Evolutionary conservation across 2,329 filamentous ascomycete species (phyloP).

Genomic region (Mycosphaerelloides madeirae): DNA sequence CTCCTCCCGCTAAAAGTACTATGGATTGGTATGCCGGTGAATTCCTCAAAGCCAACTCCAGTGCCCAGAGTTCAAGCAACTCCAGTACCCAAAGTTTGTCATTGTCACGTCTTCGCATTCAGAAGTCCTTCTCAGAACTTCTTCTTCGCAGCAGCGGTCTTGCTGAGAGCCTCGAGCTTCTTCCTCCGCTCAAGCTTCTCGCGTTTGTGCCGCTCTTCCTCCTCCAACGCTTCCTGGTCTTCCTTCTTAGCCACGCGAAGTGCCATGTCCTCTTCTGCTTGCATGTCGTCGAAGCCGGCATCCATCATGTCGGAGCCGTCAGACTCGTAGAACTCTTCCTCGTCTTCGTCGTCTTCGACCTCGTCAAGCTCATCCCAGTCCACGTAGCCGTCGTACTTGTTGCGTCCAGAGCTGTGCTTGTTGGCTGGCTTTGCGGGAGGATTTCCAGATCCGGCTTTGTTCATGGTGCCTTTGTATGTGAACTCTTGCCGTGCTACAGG

Average conservation of each 20-base stretch:
- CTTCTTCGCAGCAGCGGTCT: slow-evolving; percentile 31
- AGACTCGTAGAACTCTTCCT: slow-evolving; percentile 73
- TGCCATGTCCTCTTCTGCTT: slow-evolving; percentile 63
- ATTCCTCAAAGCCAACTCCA: too few relatives aligned
- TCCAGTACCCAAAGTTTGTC: too few relatives aligned
- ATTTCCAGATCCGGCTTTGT: slow-evolving; percentile 34
- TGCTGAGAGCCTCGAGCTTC: slow-evolving; percentile 35
- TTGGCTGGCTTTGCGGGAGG: slow-evolving; percentile 35
- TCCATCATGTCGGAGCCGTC: slow-evolving; percentile 61
- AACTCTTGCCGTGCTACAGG: slow-evolving; percentile 19
- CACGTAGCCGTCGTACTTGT: slow-evolving; percentile 37
- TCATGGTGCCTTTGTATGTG: slow-evolving; percentile 46
- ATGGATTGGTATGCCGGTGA: too few relatives aligned
- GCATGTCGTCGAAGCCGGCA: slow-evolving; percentile 66
- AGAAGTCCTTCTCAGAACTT: slow-evolving; percentile 16
- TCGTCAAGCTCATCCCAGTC: slow-evolving; percentile 35
- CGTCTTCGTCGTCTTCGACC: slow-evolving; percentile 58
- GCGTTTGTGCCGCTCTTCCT: slow-evolving; percentile 57
- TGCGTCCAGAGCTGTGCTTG: slow-evolving; percentile 30
- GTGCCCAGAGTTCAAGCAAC: too few relatives aligned
- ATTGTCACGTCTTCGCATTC: too few relatives aligned
- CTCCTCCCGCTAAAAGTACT: too few relatives aligned
- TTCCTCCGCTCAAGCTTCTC: slow-evolving; percentile 55
- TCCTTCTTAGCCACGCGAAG: slow-evolving; percentile 61
- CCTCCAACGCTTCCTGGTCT: slow-evolving; percentile 59